Conservation (phyloP, 139 green algal species). For the Chlorella sp. region DNA sequence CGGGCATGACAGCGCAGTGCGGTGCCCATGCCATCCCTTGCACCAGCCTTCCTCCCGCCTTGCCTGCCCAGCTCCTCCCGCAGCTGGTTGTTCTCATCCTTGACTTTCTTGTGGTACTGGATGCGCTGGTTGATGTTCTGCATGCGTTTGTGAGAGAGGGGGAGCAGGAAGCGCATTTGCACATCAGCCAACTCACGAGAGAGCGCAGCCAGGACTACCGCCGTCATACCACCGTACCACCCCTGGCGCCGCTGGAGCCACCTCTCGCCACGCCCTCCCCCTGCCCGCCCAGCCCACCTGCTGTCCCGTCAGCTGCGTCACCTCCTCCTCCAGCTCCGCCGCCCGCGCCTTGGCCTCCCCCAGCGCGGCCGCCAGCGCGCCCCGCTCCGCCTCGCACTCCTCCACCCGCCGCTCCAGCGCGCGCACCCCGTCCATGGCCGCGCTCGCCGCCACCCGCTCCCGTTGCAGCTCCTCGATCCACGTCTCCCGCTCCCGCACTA, state of each 20-base stretch:
- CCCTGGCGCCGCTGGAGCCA: background rate
- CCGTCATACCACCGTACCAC: background rate
- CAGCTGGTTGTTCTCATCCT: slow-evolving; percentile 40
- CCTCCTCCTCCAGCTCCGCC: slow-evolving; percentile 26
- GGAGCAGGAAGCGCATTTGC: background rate
- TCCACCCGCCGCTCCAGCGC: slow-evolving; percentile 9
- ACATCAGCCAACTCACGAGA: background rate
- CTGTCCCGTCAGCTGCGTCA: slow-evolving; percentile 25
- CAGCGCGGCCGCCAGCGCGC: background rate
- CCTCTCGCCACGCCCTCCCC: background rate
- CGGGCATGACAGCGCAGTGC: background rate
- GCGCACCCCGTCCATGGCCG: background rate
- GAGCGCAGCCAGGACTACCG: background rate
- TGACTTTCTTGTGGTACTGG: slow-evolving; percentile 47
- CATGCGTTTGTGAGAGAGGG: slow-evolving; percentile 15
- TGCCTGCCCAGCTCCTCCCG: slow-evolving; percentile 22
- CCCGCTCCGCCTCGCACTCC: slow-evolving; percentile 7
- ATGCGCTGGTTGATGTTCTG: slow-evolving; percentile 50
- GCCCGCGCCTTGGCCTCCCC: slow-evolving; percentile 1
- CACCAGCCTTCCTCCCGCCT: too few species aligned
- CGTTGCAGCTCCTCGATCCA: slow-evolving; percentile 37
- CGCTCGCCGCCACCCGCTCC: slow-evolving; percentile 14
- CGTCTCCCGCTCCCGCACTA: slow-evolving; percentile 26
- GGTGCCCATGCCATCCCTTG: background rate
- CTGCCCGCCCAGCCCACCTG: background rate